Evolutionary conservation across 2,329 filamentous ascomycete genomes (phyloP), one percentile per base, ranked within the genome.

Genomic region (Incumbomyces lentus): DNA sequence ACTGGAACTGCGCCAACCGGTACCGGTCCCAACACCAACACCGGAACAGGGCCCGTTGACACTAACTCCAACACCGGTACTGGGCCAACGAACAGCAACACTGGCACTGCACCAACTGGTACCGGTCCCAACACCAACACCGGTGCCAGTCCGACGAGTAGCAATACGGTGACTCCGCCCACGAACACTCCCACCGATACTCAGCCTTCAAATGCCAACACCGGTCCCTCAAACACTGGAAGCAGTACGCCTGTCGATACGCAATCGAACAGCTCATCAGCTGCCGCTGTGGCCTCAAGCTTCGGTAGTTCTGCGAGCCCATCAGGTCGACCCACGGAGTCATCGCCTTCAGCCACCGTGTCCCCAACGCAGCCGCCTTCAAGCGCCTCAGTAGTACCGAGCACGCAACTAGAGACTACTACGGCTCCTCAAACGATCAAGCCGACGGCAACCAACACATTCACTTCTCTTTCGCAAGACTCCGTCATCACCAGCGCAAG

Each of bases 391-490:
- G 31, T 14, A 3, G 14, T 17, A 14, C 18, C 26, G 10, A 19
- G 11, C 33, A 29, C 7, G 12, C n/a, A 40, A 19, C 18, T 5
- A 22, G 18, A 17, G n/a, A 19, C 13, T 7, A 26, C 18, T 12
- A 19, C 16, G n/a, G 57, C 59, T 26, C 60, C 64, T 18, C 55
- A 59, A 12, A 69, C 68, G 13, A 65, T 74, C n/a, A 48, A 58
- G 10, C 63, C 70, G 1, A 75, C 65, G 10, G 70, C 66, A 13
- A 69, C 68, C 8, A 64, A 75, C 54, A 64, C 63, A 17, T 63
- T 62, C 6, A 73, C 67, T 22, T 60, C 58, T 33, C 60, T 66
- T 46, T 55, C 44, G 44, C 57, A 58, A 26, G 60, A 52, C 50
- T 60, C 55, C 39, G 64, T 48, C 52, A 56, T 61, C 44, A 52